These are phyloP conservation scores for Auxenochlorella pyrenoidosa DNA, from an alignment of 139 green algal species.

Conservation along the genomic window DNA sequence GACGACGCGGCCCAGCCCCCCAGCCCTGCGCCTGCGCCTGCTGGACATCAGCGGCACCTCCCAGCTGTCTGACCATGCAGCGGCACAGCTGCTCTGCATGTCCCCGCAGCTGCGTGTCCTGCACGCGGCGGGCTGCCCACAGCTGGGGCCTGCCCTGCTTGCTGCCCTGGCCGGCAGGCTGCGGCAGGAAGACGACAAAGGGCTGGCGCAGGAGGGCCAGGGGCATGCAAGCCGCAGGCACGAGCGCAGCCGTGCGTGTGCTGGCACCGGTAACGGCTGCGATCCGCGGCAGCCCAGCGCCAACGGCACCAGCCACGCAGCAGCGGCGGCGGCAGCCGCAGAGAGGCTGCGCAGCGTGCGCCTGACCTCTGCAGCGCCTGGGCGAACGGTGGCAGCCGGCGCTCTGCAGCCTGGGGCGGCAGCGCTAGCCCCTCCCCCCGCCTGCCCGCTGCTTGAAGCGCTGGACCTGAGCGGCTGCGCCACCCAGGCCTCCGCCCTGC, in stretches of 20 bases:
- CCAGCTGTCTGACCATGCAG: neutral
- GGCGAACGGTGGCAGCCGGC: neutral
- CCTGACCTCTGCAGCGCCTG: neutral
- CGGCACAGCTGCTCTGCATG: neutral
- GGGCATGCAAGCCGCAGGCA: neutral
- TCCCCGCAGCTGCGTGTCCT: slow-evolving; percentile 3
- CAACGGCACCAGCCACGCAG: neutral
- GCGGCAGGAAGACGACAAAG: neutral
- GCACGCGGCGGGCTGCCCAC: neutral
- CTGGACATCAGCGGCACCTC: neutral
- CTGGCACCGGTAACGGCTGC: neutral
- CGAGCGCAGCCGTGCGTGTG: too few species aligned
- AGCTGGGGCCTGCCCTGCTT: neutral
- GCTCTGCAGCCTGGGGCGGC: neutral
- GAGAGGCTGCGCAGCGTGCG: neutral
- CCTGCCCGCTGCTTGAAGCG: neutral
- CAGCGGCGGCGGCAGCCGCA: neutral
- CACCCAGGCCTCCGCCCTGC: neutral
- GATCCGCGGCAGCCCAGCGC: too few species aligned
- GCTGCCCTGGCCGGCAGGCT: neutral
- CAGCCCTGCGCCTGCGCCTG: neutral
- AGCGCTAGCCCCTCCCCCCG: neutral
- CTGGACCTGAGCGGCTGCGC: neutral
- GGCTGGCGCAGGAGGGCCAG: neutral
- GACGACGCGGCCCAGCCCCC: neutral